phyloP scores from a whole-genome alignment of 169 alveolate genomes.

The Perkinsus olseni region DNA sequence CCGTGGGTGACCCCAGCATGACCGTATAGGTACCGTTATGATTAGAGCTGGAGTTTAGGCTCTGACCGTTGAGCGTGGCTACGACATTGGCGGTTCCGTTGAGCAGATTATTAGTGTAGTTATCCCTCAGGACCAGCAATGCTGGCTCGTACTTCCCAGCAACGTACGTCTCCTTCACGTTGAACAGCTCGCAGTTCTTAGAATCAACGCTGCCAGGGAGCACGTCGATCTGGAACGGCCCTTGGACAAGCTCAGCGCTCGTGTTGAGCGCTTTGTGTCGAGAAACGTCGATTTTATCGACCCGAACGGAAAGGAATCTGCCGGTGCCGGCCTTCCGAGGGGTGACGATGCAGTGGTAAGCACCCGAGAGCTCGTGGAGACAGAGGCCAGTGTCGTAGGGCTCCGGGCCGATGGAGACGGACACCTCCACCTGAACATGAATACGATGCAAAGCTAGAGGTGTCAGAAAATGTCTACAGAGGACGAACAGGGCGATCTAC shows the following conservation, averaged over 20 bases:
- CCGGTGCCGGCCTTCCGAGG: conserved; percentile 4
- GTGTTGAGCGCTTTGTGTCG: not conserved
- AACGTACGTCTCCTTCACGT: not conserved
- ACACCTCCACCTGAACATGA: not conserved
- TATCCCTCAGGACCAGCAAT: conserved; percentile 1
- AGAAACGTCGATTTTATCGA: conserved; percentile 5
- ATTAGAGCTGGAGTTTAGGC: not conserved
- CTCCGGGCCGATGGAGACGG: not conserved
- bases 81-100: not conserved
- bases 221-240: conserved; percentile 10
- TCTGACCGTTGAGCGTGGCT: not conserved
- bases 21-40: conserved; percentile 7
- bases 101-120: not conserved
- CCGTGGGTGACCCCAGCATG: conserved; percentile 5
- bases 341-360: not conserved
- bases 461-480: too few relatives aligned
- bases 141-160: conserved; percentile 11
- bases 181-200: not conserved
- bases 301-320: not conserved
- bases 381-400: not conserved
- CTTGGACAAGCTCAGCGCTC: conserved; percentile 4
- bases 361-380: not conserved
- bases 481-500: too few relatives aligned
- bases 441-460: not conserved
- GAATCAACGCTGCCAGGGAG: conserved; percentile 9